These are phyloP conservation scores for Carex kokanica DNA, from an alignment of 176 grass and related monocot species.

Conservation along the genomic window DNA sequence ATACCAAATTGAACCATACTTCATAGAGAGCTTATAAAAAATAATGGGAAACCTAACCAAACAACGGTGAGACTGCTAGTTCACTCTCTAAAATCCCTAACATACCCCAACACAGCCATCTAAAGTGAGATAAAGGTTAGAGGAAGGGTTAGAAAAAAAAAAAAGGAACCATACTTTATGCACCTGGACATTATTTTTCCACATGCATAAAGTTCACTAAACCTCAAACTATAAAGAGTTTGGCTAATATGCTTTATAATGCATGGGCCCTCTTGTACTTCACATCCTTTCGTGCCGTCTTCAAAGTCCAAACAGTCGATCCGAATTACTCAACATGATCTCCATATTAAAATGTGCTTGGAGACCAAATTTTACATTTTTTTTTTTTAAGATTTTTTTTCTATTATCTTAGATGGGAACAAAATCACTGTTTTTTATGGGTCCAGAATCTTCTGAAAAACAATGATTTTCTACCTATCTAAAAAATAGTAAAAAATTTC, in stretches of 20 bases:
- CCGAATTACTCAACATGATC: no score
- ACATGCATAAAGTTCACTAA: slow-evolving; percentile 5
- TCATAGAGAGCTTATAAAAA: neutral
- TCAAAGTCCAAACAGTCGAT: no score
- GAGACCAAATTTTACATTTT: no score
- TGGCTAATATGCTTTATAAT: no score
- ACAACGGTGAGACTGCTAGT: neutral
- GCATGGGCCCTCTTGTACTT: no score
- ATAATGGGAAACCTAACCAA: neutral
- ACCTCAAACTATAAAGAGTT: neutral
- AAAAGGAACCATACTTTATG: neutral
- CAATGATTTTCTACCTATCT: no score
- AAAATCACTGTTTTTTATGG: no score
- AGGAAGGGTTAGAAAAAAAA: neutral
- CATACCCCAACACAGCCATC: neutral
- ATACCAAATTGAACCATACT: neutral
- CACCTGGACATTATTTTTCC: slow-evolving; percentile 9
- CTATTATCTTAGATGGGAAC: no score
- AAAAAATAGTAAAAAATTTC: no score
- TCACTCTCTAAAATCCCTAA: neutral
- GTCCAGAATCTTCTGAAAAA: no score
- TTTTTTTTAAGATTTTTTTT: no score
- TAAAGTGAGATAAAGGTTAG: neutral
- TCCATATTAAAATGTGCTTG: neutral
- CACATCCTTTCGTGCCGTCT: no score